Base-by-base conservation (phyloP, 345 rosid species). In the Citrus glauca region DNA sequence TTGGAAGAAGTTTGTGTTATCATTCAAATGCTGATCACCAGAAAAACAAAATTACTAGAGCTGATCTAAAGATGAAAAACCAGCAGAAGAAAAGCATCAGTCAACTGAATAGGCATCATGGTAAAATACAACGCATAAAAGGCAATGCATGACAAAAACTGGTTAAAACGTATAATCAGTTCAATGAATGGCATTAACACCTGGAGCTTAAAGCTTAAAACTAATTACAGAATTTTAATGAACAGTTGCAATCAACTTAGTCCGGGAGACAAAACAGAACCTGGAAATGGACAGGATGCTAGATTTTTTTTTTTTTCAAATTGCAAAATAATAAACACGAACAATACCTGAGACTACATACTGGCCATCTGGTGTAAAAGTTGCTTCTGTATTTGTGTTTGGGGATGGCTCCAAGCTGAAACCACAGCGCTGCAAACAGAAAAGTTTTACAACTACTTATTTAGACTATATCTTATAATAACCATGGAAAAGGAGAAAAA, bases 331-430 rank as follows among this genome's bases (percentile, higher is more conserved):
- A 48, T 33, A 67, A 53, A 33, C 77, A 67, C 28, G 35, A 38
- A 78, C 24, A 56, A 73, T 88, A 96, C 98, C 98, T 89, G 98
- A 96, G 64, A 94, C 79, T 77, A 96, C 91, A 72, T 96, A 96
- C 76, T 94, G 93, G 78, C 99, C 98, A 85, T 96, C 98, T 25
- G 99, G 99, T 37, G 99, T 89, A 83, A 96, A 90, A 67, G 98
- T 91, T 82, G 98, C 97, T 78, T 94, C 98, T 69, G 91, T 87
- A 6, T 89, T 85, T 72, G 91, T 81, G 82, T 89, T 93, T 72
- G 92, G 93, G 69, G 99, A 93, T 60, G 95, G 89, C 85, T 96
- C 98, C 86, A 96, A 84, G 80, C 90, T 94, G 86, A 92, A 92
- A 48, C 97, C 99, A 82, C 95, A 92, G 53, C 89, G 90, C 98